Conservation (phyloP, 1,284 basidiomycete species). For the Porodaedalea pini region DNA sequence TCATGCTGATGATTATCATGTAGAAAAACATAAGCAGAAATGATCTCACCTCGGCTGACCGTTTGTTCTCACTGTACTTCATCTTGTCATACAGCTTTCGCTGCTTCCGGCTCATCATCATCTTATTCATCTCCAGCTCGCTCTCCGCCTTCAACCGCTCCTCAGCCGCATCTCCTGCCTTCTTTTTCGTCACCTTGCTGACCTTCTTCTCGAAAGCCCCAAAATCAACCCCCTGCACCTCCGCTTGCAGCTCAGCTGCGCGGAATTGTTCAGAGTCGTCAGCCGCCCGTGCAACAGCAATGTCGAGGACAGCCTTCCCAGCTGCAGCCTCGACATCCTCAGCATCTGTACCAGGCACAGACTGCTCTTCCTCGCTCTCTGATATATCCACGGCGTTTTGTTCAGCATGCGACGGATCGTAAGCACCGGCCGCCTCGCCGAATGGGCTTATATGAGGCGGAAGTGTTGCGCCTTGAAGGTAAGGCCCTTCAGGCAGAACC, state of each 20-base stretch:
- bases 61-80: constrained; percentile 84
- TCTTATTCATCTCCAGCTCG: constrained; percentile 94
- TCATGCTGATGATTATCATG: constrained; percentile 3
- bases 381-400: constrained; percentile 37
- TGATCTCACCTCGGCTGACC: constrained; percentile 70
- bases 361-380: constrained; percentile 32
- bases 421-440: constrained; percentile 77
- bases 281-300: constrained; percentile 53
- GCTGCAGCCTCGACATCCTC: constrained; percentile 36
- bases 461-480: constrained; percentile 82
- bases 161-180: constrained; percentile 37
- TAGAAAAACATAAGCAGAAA: constrained; percentile 1
- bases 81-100: constrained; percentile 95
- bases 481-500: constrained; percentile 83
- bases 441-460: constrained; percentile 98
- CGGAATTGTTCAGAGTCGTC: constrained; percentile 72
- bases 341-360: constrained; percentile 32
- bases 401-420: constrained; percentile 54
- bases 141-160: constrained; percentile 22
- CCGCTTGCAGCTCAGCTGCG: constrained; percentile 91
- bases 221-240: constrained; percentile 84
- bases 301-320: constrained; percentile 39
- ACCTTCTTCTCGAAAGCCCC: constrained; percentile 81
- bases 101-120: constrained; percentile 98
- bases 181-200: constrained; percentile 58